Percentiles rank a stretch among this genome's conserved stretches.
Evolutionary conservation across 768 basidiomycete genomes (phyloP).

Genomic region (Phanerochaete carnosa): DNA sequence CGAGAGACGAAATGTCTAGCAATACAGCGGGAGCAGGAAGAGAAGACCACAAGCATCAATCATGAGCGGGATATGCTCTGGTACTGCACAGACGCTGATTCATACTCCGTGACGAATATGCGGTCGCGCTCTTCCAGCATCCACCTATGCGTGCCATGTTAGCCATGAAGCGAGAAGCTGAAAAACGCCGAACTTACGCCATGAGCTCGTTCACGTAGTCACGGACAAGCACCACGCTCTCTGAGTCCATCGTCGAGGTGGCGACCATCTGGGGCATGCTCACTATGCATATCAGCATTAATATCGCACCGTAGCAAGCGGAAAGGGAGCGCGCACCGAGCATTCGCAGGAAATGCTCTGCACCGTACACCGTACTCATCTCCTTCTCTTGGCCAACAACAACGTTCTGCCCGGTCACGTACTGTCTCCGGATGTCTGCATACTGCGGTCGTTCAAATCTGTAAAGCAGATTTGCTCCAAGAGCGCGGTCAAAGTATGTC

Average conservation of each 20-base stretch:
- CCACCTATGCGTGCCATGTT: slow-evolving; percentile 47
- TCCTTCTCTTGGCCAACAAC: slow-evolving; percentile 69
- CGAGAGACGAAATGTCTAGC: background rate
- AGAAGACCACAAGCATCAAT: background rate
- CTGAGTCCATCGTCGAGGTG: slow-evolving; percentile 85
- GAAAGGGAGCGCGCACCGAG: slow-evolving; percentile 51
- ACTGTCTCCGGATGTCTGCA: slow-evolving; percentile 68
- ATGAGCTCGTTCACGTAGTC: slow-evolving; percentile 92
- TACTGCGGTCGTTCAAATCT: slow-evolving; percentile 96
- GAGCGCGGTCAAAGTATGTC: slow-evolving; percentile 90
- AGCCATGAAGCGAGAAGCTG: background rate
- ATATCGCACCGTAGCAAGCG: background rate
- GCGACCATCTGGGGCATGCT: slow-evolving; percentile 90
- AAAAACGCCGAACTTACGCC: slow-evolving; percentile 44
- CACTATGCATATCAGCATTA: slow-evolving; percentile 46
- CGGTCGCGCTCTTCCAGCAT: slow-evolving; percentile 73
- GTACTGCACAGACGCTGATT: slow-evolving; percentile 71
- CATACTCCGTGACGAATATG: slow-evolving; percentile 78
- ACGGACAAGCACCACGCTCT: slow-evolving; percentile 75
- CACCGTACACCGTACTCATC: slow-evolving; percentile 91
- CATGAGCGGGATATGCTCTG: slow-evolving; percentile 75
- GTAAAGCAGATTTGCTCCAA: slow-evolving; percentile 88
- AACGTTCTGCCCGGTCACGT: slow-evolving; percentile 72
- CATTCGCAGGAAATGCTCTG: slow-evolving; percentile 90
- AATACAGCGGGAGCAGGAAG: background rate